Evolutionary conservation across 495 filamentous ascomycete genomes (phyloP).

Genomic region (Cercophora sp.): DNA sequence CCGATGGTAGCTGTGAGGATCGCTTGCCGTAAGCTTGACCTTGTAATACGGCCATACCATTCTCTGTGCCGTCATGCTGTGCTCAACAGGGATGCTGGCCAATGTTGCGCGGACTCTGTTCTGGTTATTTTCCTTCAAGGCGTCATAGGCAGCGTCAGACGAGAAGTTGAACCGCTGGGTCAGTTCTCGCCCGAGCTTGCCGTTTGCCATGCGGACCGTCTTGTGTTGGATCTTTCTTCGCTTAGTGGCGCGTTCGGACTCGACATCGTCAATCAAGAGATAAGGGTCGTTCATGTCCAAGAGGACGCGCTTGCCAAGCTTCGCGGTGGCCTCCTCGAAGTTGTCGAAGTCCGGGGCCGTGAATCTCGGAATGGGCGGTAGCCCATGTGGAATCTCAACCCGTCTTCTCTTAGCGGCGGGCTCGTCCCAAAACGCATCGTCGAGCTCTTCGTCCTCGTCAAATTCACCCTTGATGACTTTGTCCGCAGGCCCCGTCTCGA

Average conservation of each 20-base stretch:
- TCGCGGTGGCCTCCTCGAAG: constrained; percentile 58
- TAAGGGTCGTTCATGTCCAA: constrained; percentile 91
- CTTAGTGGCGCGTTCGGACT: constrained; percentile 50
- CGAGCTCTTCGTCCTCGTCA: constrained; percentile 52
- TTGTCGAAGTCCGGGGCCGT: constrained; percentile 45
- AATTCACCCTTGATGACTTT: constrained; percentile 27
- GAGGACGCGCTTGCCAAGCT: constrained; percentile 67
- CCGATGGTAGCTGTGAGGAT: constrained; percentile 89
- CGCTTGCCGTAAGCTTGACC: constrained; percentile 69
- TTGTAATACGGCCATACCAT: constrained; percentile 93
- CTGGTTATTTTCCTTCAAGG: constrained; percentile 92
- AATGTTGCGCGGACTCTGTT: constrained; percentile 90
- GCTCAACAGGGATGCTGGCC: constrained; percentile 80
- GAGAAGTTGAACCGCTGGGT: constrained; percentile 87
- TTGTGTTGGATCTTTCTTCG: constrained; percentile 41
- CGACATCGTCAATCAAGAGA: constrained; percentile 61
- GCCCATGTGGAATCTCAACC: constrained; percentile 32
- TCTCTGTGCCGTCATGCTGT: constrained; percentile 83
- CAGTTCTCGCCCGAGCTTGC: constrained; percentile 56
- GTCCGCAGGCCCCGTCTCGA: constrained; percentile 22
- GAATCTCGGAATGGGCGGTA: constrained; percentile 40
- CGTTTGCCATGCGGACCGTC: constrained; percentile 52
- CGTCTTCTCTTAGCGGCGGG: constrained; percentile 37
- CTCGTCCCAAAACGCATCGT: constrained; percentile 42
- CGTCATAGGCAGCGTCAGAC: constrained; percentile 91